phyloP scores from a whole-genome alignment of 371 early-diverging fungal species.

The Apophysomyces ossiformis region DNA sequence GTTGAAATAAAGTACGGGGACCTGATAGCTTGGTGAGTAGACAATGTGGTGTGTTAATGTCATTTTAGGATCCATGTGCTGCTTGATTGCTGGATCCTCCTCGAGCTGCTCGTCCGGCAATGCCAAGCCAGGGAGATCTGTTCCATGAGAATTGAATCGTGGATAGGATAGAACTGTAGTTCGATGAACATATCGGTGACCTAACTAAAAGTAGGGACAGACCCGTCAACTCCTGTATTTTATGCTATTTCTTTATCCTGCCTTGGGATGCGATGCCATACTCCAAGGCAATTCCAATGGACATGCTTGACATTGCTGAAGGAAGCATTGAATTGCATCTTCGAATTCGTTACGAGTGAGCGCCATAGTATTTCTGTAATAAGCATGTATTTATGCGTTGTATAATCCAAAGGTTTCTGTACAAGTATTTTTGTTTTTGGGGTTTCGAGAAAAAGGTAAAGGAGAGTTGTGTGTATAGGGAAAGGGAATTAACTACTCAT shows the following conservation, averaged over 20 bases:
- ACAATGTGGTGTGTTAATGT: constrained; percentile 69
- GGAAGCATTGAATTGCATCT: neutral
- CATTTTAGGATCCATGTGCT: constrained; percentile 9
- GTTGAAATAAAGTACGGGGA: constrained; percentile 74
- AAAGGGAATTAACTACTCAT: constrained; percentile 6
- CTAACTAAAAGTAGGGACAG: neutral
- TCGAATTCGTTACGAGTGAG: constrained; percentile 14
- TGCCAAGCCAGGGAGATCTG: neutral
- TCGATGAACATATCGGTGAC: neutral
- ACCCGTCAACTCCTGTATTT: neutral
- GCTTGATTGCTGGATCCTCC: constrained; percentile 7
- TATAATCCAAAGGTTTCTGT: too few species aligned
- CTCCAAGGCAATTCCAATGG: neutral
- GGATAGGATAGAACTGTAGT: neutral
- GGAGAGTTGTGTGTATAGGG: neutral
- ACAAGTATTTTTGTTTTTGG: too few species aligned
- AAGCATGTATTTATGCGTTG: too few species aligned
- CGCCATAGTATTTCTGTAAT: neutral
- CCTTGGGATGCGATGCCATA: neutral
- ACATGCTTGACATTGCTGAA: constrained; percentile 1
- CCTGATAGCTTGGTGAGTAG: constrained; percentile 71
- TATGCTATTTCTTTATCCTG: neutral
- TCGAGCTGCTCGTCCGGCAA: neutral
- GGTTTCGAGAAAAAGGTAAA: neutral
- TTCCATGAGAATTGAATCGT: neutral